Base-by-base conservation (phyloP, 768 basidiomycete species). In the Suillus fuscotomentosus region DNA sequence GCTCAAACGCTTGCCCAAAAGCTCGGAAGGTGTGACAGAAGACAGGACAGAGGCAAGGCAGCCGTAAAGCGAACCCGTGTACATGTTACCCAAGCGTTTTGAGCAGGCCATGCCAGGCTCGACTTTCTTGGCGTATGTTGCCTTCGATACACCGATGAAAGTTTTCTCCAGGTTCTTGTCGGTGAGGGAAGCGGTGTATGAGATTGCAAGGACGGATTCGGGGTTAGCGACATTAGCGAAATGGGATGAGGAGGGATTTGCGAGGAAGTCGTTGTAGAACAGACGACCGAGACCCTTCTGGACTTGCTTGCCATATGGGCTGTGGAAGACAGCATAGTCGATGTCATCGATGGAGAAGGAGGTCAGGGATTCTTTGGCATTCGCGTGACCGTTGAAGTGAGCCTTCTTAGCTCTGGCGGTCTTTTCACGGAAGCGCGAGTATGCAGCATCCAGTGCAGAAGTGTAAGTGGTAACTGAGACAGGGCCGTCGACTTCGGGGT, bases 241-340 rank as follows among this genome's bases (percentile, higher is more conserved):
- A 61, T 83, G 83, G 45, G 93, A 80, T 43, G 83, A 81, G 9
- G 82, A 78, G 39, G 97, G 93, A 75, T 87, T 83, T 66, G 87
- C 78, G 71, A 95, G 81, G 84, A 96, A 99, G 81, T 99, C 97
- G 77, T 95, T 92, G 82, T 86, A 95, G 72, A 89, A 81, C 74
- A 99, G 81, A 63, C 97, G 92, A 43, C 93, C 97, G 75, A 97
- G 90, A 51, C 94, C 95, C 81, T 98, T 99, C 77, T 97, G 92
- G 61, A 97, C 96, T 75, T 97, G 92, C 82, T 99, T 99, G 81
- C 97, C 97, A 78, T 98, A 99, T 0, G 97, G 97, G 65, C 90
- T 91, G 83, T 99, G 97, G 88, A 99, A 96, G 70, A 96, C 88
- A 68, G 91, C 84, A 75, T 94, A 99, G 80, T 99, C 97, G 72